Percentiles rank a stretch among this genome's conserved stretches.
Evolutionary conservation across 805 yeast genomes (phyloP).

Genomic region (Ogataea polymorpha): DNA sequence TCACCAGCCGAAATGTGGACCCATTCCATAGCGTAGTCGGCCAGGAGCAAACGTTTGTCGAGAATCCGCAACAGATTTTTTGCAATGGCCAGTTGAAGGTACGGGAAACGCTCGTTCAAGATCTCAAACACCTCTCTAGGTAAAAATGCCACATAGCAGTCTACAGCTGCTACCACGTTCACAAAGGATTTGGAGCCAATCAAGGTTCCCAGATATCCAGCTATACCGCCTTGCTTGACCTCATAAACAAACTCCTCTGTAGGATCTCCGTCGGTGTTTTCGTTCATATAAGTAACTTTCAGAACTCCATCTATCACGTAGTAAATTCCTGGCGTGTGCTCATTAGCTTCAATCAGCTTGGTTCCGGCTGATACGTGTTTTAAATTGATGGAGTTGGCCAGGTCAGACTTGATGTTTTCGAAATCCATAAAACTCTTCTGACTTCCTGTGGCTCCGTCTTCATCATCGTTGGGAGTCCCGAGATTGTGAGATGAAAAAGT

Average conservation of each 20-base stretch:
- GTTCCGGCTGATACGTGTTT: conserved; percentile 51
- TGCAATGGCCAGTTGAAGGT: conserved; percentile 75
- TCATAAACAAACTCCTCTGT: conserved; percentile 47
- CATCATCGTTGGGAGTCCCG: conserved; percentile 6
- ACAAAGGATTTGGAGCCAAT: conserved; percentile 79
- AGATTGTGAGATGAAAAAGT: conserved; percentile 7
- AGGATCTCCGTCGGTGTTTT: conserved; percentile 17
- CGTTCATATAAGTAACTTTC: conserved; percentile 54
- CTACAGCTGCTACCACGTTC: conserved; percentile 58
- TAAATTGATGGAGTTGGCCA: conserved; percentile 59
- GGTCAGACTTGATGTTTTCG: conserved; percentile 51
- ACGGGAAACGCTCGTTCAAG: conserved; percentile 71
- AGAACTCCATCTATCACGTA: conserved; percentile 78
- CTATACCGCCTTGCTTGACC: conserved; percentile 74
- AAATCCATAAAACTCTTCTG: conserved; percentile 35
- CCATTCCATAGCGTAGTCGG: conserved; percentile 96
- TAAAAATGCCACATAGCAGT: conserved; percentile 68
- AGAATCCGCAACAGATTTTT: conserved; percentile 64
- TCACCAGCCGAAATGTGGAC: conserved; percentile 86
- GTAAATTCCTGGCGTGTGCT: conserved; percentile 68
- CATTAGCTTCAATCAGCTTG: conserved; percentile 59
- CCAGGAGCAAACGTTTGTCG: conserved; percentile 61
- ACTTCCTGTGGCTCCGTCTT: conserved; percentile 15
- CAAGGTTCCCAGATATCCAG: conserved; percentile 81
- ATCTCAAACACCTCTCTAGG: conserved; percentile 60